Evolutionary conservation across 2,329 filamentous ascomycete species (phyloP), one percentile per base, ranked within the genome.

Genomic region (Sclerotinia glacialis): DNA sequence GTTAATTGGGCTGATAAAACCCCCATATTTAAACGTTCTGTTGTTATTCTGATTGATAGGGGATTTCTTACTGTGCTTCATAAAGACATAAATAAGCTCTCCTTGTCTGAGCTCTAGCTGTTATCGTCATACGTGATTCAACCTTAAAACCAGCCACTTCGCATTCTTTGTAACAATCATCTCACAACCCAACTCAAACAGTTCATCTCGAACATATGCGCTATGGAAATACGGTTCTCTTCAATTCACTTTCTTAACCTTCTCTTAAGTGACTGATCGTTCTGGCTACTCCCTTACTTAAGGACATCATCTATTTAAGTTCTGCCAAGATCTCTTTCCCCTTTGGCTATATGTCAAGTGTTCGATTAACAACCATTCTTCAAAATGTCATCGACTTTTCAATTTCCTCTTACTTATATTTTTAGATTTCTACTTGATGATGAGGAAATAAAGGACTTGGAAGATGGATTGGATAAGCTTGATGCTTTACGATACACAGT

Each of bases 401-500:
- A 58, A 5, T 72, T 75, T 34, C 73, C 74, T 42, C 65, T 65
- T 3, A 88, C 95, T 31, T 95, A 88, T 72, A 81, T 98, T 18
- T 83, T 97, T 16, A 67, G 68, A 63, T 56, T 49, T 16, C 50
- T 68, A 5, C 66, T 73, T 21, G 55, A 68, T 44, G 67, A 63
- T 6, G 40, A 69, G 8, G 85, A 89, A 69, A 79, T 91, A 12
- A 85, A 88, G 60, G 77, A 82, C 42, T 76, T 92, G 18, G 89
- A 93, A 75, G 83, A 87, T 34, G 82, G 82, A 44, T 44, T 67
- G n/a, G 58, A 67, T 44, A 28, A 84, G 96, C 5, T 79, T 79
- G 0, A 76, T 95, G 64, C 93, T 91, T 0, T 88, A 89, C 67
- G 85, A 94, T 76, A 80, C 89, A 63, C 80, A 82, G 18, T 67